These are phyloP conservation scores for Mortierella sp. DNA, from an alignment of 371 early-diverging fungal species.

Conservation along the genomic window DNA sequence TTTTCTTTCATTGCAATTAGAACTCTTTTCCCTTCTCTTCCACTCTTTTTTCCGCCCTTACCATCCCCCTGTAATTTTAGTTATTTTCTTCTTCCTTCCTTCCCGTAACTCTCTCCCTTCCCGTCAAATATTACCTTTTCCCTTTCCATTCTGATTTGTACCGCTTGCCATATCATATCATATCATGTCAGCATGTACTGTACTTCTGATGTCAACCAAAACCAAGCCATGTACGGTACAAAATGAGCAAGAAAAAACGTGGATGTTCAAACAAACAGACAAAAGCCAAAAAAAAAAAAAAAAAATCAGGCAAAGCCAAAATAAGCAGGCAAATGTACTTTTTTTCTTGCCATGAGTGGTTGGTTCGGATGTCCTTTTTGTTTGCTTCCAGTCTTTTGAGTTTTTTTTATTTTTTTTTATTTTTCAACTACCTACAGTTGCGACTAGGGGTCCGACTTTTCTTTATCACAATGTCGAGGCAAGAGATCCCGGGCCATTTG, in stretches of 20 bases:
- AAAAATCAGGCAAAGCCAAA: no score
- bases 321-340: no score
- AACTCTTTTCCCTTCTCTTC: neutral
- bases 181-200: neutral
- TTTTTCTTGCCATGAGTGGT: no score
- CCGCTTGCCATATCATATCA: slow-evolving; percentile 1
- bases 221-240: neutral
- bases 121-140: neutral
- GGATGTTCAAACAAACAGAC: no score
- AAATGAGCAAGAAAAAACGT: no score
- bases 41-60: neutral
- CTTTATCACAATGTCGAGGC: neutral
- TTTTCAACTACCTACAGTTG: no score
- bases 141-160: neutral
- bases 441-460: neutral
- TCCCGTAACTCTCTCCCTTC: neutral
- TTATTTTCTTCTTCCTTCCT: neutral
- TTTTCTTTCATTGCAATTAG: neutral
- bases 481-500: neutral
- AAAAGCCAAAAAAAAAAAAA: no score
- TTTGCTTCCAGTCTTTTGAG: no score
- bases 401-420: no score
- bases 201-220: neutral
- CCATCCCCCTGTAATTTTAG: slow-evolving; percentile 15
- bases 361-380: no score